Evolutionary conservation across 2,329 filamentous ascomycete genomes (phyloP).

Genomic region (Fusarium chaquense): DNA sequence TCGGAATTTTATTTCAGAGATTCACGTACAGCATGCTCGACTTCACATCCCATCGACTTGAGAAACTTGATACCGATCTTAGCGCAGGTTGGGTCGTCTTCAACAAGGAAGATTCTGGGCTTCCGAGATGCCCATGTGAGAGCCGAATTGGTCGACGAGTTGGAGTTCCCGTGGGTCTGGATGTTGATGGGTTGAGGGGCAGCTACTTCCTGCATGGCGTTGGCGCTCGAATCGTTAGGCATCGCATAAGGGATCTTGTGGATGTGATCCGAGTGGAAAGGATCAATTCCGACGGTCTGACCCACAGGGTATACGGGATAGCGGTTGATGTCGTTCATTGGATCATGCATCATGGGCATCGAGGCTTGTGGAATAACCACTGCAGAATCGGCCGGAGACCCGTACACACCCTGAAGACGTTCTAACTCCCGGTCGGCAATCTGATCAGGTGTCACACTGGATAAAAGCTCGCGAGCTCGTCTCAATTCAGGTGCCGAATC

Average conservation of each 20-base stretch:
- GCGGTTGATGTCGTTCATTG: conserved; percentile 65
- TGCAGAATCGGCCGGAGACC: conserved; percentile 66
- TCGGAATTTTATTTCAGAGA: neutral
- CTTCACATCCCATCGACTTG: conserved; percentile 72
- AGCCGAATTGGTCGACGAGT: conserved; percentile 54
- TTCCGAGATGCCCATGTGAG: conserved; percentile 68
- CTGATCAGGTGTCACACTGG: conserved; percentile 63
- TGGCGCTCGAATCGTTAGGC: conserved; percentile 66
- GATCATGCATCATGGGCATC: conserved; percentile 64
- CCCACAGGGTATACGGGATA: conserved; percentile 91
- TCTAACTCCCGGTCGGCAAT: conserved; percentile 67
- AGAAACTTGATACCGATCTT: conserved; percentile 77
- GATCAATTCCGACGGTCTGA: conserved; percentile 90
- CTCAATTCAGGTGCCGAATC: conserved; percentile 66
- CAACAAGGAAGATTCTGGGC: conserved; percentile 89
- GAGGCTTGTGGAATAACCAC: conserved; percentile 56
- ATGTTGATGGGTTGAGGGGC: conserved; percentile 53
- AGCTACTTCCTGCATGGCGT: conserved; percentile 54
- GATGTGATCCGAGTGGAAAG: conserved; percentile 93
- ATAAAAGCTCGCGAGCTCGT: conserved; percentile 68
- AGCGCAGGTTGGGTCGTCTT: conserved; percentile 78
- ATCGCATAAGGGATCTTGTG: conserved; percentile 90
- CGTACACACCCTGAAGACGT: conserved; percentile 66
- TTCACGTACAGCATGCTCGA: conserved; percentile 73
- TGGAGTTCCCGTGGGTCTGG: conserved; percentile 39